Conservation (phyloP, 805 yeast genomes). For the Metschnikowia lunata region DNA sequence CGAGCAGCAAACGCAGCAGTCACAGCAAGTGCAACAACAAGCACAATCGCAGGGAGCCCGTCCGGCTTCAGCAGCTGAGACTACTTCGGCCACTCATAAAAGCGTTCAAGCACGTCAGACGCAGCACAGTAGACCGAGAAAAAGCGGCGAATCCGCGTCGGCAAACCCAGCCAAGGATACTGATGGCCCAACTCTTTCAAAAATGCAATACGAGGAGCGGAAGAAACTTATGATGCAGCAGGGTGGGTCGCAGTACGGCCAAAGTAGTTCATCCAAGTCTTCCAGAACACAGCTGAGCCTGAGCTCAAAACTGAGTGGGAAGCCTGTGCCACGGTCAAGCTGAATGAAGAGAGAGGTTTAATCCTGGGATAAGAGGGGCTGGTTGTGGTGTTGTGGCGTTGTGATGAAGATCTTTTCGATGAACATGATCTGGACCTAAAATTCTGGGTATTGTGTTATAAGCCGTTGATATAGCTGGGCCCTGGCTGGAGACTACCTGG, state of each 20-base stretch:
- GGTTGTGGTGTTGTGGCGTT: no score
- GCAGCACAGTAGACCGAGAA: conserved; percentile 10
- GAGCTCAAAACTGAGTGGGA: not conserved
- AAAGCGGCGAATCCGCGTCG: conserved; percentile 9
- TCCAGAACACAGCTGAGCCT: not conserved
- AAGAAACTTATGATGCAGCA: conserved; percentile 33
- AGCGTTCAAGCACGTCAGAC: conserved; percentile 14
- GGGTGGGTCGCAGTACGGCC: conserved; percentile 12
- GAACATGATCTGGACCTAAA: no score
- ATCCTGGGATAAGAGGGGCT: no score
- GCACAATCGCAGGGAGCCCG: not conserved
- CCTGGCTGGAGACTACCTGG: no score
- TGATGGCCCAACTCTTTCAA: conserved; percentile 24
- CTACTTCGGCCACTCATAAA: conserved; percentile 9
- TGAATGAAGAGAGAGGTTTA: no score
- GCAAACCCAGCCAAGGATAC: conserved; percentile 11
- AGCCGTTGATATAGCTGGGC: no score
- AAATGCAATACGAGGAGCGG: conserved; percentile 34
- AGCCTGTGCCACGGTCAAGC: not conserved
- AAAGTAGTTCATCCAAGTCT: not conserved
- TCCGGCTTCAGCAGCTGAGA: conserved; percentile 13
- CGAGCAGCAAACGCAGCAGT: conserved; percentile 8
- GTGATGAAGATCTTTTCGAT: no score
- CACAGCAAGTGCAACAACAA: no score
- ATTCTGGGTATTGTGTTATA: no score